A percentile compares a stretch with the other conserved stretches of the same genome.
phyloP scores from a whole-genome alignment of 129 eudicot species.

The Silybum marianum region DNA sequence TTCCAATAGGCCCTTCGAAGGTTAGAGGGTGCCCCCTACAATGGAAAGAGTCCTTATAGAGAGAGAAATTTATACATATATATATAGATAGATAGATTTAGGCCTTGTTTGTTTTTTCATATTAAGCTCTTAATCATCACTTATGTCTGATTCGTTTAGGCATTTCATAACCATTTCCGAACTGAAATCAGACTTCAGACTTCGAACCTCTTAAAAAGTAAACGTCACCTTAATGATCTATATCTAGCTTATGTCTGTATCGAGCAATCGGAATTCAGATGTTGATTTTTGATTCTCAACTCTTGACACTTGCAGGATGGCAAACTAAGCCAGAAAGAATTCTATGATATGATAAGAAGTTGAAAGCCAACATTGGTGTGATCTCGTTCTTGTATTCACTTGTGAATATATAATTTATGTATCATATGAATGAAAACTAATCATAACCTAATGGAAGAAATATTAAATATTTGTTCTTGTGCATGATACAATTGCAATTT shows the following conservation, averaged over 20 bases:
- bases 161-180: too few species aligned
- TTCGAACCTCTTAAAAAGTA: too few species aligned
- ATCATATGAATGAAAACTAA: too few species aligned
- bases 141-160: too few species aligned
- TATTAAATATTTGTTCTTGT: neutral
- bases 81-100: too few species aligned
- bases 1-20: too few species aligned
- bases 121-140: too few species aligned
- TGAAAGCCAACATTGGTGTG: neutral
- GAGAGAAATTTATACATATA: neutral
- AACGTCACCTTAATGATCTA: too few species aligned
- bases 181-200: too few species aligned
- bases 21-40: too few species aligned
- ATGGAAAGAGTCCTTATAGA: neutral
- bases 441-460: neutral
- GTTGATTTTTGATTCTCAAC: neutral
- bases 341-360: neutral
- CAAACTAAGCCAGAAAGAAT: neutral
- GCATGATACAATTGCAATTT: neutral
- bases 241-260: neutral
- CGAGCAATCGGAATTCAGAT: neutral
- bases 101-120: too few species aligned
- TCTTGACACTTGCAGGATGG: neutral
- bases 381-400: neutral
- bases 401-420: neutral